Conservation (phyloP, 106 monocot genomes). For the Dioscorea alata region DNA sequence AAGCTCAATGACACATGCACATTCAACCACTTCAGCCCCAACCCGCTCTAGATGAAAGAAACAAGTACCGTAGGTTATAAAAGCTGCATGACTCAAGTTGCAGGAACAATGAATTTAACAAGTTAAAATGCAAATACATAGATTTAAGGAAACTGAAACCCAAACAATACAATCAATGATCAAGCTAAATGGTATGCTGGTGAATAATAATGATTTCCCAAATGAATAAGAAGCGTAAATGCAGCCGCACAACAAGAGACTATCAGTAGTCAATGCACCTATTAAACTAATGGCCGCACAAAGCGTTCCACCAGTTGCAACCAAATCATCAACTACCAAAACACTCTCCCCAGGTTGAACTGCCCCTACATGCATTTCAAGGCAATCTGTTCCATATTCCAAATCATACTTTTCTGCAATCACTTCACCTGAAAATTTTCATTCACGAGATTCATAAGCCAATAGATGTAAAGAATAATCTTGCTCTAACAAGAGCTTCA, state of each 20-base stretch:
- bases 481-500: neutral
- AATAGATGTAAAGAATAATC: no score
- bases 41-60: constrained; percentile 28
- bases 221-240: no score
- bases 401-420: constrained; percentile 42
- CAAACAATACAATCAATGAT: neutral
- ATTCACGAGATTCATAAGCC: no score
- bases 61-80: neutral
- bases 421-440: constrained; percentile 28
- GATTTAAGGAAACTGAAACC: neutral
- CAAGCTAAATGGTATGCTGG: neutral
- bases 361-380: constrained; percentile 45
- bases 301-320: constrained; percentile 50
- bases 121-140: neutral
- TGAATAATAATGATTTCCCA: neutral
- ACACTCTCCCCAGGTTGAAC: constrained; percentile 35
- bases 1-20: constrained; percentile 50
- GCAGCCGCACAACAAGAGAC: neutral
- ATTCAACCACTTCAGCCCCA: constrained; percentile 49
- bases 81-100: neutral
- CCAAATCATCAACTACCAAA: constrained; percentile 42
- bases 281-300: constrained; percentile 47
- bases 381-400: constrained; percentile 47
- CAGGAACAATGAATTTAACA: neutral
- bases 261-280: constrained; percentile 5